Percentiles rank a stretch among this genome's conserved stretches.
phyloP scores from a whole-genome alignment of 495 filamentous ascomycete genomes.

The Thozetella sp. region DNA sequence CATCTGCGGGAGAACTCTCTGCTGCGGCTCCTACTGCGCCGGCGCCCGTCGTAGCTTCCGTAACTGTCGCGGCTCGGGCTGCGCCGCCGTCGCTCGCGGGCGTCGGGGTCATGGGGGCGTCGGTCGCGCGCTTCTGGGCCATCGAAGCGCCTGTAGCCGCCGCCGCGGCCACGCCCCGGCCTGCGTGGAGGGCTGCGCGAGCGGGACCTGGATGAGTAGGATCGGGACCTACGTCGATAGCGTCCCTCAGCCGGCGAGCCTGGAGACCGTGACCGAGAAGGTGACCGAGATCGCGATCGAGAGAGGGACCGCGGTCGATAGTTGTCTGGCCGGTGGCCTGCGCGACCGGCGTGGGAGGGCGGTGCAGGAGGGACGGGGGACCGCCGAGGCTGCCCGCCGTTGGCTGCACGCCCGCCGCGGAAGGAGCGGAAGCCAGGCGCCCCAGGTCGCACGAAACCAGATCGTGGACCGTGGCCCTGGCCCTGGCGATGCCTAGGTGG shows the following conservation, averaged over 20 bases:
- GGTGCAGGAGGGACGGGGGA: constrained; percentile 33
- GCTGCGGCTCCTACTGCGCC: constrained; percentile 24
- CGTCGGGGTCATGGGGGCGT: constrained; percentile 39
- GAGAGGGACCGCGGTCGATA: constrained; percentile 55
- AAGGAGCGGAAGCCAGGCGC: not conserved
- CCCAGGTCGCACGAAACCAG: not conserved
- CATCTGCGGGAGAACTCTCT: constrained; percentile 21
- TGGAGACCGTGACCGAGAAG: constrained; percentile 29
- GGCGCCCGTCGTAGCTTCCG: constrained; percentile 35
- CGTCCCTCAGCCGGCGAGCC: constrained; percentile 33
- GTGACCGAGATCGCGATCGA: constrained; percentile 43
- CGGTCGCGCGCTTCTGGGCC: constrained; percentile 33
- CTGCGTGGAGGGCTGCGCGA: constrained; percentile 46
- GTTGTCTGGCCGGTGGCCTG: constrained; percentile 47
- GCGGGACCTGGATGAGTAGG: constrained; percentile 51
- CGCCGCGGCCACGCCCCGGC: constrained; percentile 41
- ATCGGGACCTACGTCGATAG: constrained; percentile 52
- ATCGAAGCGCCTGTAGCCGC: constrained; percentile 32
- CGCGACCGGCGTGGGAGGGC: constrained; percentile 34
- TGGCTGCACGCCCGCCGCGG: constrained; percentile 9
- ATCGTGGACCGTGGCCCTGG: not conserved
- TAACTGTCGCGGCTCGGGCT: constrained; percentile 67
- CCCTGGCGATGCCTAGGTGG: constrained; percentile 28
- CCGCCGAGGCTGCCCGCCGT: constrained; percentile 33
- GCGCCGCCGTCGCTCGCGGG: constrained; percentile 41